These are phyloP conservation scores for Chenopodium suecicum DNA, from an alignment of 148 eudicot species.

Conservation along the genomic window DNA sequence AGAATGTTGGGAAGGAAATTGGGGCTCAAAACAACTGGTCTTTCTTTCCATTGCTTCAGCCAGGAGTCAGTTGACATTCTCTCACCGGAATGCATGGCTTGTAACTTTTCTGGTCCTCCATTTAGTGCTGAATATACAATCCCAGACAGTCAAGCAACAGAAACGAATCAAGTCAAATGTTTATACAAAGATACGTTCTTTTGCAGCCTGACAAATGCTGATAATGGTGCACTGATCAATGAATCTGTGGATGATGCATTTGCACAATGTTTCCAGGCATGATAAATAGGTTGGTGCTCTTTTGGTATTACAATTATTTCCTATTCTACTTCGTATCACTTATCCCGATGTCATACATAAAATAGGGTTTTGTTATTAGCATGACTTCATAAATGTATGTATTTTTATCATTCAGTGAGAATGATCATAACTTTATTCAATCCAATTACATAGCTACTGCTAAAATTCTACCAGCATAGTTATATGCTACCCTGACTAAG, in stretches of 20 bases:
- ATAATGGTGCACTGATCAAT: background rate
- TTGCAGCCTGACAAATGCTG: constrained; percentile 17
- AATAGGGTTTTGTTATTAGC: constrained; percentile 15
- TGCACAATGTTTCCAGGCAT: constrained; percentile 1
- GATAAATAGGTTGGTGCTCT: constrained; percentile 13
- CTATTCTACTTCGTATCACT: constrained; percentile 9
- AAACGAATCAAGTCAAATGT: background rate
- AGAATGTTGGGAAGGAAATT: constrained; percentile 44
- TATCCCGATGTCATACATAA: constrained; percentile 20
- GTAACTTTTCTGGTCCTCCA: constrained; percentile 9
- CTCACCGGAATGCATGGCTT: background rate
- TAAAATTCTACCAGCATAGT: background rate
- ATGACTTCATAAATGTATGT: constrained; percentile 19
- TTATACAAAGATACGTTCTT: constrained; percentile 14
- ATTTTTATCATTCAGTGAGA: constrained; percentile 19
- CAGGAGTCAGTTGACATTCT: constrained; percentile 53
- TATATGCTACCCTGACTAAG: too few species aligned
- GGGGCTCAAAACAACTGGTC: constrained; percentile 67
- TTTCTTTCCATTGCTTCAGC: constrained; percentile 76
- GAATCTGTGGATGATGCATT: constrained; percentile 7
- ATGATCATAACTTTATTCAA: constrained; percentile 5
- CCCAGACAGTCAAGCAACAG: constrained; percentile 14
- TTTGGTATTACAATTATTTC: constrained; percentile 14
- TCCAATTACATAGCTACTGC: background rate
- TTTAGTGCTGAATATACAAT: constrained; percentile 10